Base-by-base conservation (phyloP, 2,329 filamentous ascomycete species). In the Drechmeria coniospora region DNA sequence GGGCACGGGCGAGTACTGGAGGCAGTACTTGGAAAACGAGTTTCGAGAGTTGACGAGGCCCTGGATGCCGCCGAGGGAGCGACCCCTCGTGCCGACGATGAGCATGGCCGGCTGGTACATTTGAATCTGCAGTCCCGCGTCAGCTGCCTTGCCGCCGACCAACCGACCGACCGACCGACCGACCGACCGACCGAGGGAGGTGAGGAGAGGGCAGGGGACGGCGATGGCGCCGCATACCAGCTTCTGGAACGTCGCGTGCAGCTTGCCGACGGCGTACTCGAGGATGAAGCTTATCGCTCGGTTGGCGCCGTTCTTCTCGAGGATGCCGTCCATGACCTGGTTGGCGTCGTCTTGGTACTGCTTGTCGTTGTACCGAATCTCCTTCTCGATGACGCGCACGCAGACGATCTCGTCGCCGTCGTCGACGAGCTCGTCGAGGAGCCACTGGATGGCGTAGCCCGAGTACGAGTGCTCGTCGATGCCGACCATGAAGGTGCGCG, bases 391-490 rank as follows among this genome's bases (percentile, higher is more conserved):
- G 3, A 92, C 86, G 28, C 82, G 69, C 26, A 94, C 68, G 52
- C 86, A 94, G 7, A 94, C 79, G 32, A 94, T 77, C 53, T 93
- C 83, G 47, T 94, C 86, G 12, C 86, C 84, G 44, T 93, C 86
- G 43, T 93, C 84, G 22, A 93, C 82, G 31, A 93, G 65, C 54
- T 92, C 83, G 43, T 92, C 82, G 21, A 94, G 70, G 27, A 93
- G 65, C 84, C 84, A 94, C 51, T 92, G 81, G 12, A 94, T 62
- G 11, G 86, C 86, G 53, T 87, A 90, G 36, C 92, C 81, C 6
- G 83, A 92, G 52, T 93, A 93, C 32, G 82, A 71, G 42, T 93
- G 84, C 44, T 87, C 80, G 52, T 93, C 86, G 12, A 86, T 79
- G 13, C 86, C 86, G 37, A 86, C 87, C 47, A 94, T 74, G 43